Conservation (phyloP, 2,329 filamentous ascomycete species). For the Periconia macrospinosa region DNA sequence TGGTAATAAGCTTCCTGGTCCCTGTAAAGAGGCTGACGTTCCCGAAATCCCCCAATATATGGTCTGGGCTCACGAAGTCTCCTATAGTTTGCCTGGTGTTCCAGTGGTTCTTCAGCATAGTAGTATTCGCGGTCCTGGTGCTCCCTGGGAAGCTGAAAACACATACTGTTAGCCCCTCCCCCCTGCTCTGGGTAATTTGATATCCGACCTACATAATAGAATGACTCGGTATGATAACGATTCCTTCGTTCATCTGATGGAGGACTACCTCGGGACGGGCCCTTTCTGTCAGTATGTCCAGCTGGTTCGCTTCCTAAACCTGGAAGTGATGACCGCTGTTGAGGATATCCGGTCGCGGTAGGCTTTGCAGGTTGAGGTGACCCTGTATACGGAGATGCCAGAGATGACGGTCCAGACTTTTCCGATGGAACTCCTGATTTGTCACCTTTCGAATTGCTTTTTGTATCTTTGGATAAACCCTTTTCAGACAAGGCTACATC, state of each 20-base stretch:
- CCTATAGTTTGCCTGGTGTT: conserved; percentile 32
- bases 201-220: conserved; percentile 38
- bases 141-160: conserved; percentile 28
- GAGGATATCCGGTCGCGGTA: conserved; percentile 54
- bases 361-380: conserved; percentile 36
- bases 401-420: conserved; percentile 22
- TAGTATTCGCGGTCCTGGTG: conserved; percentile 31
- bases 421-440: conserved; percentile 20
- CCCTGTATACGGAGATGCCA: conserved; percentile 26
- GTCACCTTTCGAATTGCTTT: conserved; percentile 21
- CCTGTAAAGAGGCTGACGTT: conserved; percentile 33
- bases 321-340: conserved; percentile 42
- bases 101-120: conserved; percentile 29
- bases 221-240: conserved; percentile 32
- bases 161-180: conserved; percentile 17
- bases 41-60: conserved; percentile 31
- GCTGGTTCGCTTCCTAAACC: conserved; percentile 17
- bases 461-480: conserved; percentile 33
- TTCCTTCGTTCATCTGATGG: conserved; percentile 26
- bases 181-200: conserved; percentile 4
- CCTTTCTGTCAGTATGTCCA: conserved; percentile 20
- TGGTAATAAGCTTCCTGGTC: conserved; percentile 30
- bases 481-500: conserved; percentile 28
- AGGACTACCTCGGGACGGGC: conserved; percentile 26
- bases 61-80: conserved; percentile 26